Conservation (phyloP, 495 filamentous ascomycete genomes). For the Aspergillus cavernicola region DNA sequence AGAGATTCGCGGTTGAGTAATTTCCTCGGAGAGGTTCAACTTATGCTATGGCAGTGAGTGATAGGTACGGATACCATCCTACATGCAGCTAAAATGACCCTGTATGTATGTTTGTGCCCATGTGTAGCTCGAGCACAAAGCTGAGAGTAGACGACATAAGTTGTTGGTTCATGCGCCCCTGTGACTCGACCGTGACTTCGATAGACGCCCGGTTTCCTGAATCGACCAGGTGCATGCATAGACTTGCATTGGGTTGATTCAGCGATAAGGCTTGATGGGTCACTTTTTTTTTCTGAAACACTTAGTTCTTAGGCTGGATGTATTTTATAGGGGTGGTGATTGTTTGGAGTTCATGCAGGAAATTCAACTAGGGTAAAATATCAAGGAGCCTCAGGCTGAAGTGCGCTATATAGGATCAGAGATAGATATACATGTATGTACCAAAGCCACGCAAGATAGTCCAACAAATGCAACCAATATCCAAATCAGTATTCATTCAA, state of each 20-base stretch:
- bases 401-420: too few relatives aligned
- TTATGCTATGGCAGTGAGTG: too few relatives aligned
- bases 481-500: slow-evolving; percentile 64
- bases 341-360: neutral
- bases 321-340: neutral
- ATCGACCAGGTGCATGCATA: slow-evolving; percentile 13
- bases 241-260: neutral
- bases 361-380: too few relatives aligned
- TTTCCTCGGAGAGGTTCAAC: too few relatives aligned
- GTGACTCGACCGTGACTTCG: neutral
- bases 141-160: too few relatives aligned
- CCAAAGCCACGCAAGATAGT: neutral
- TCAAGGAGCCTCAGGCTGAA: too few relatives aligned
- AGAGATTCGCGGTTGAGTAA: neutral
- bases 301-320: neutral
- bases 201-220: slow-evolving; percentile 6
- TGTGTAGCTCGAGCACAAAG: too few relatives aligned
- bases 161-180: neutral
- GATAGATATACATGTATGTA: too few relatives aligned
- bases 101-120: too few relatives aligned
- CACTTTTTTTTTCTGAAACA: neutral
- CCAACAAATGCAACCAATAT: neutral
- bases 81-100: too few relatives aligned
- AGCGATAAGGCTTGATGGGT: slow-evolving; percentile 3
- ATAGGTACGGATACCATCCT: too few relatives aligned